Conservation (phyloP, 164 flowering plant genomes). For the Stephania cephalantha region DNA sequence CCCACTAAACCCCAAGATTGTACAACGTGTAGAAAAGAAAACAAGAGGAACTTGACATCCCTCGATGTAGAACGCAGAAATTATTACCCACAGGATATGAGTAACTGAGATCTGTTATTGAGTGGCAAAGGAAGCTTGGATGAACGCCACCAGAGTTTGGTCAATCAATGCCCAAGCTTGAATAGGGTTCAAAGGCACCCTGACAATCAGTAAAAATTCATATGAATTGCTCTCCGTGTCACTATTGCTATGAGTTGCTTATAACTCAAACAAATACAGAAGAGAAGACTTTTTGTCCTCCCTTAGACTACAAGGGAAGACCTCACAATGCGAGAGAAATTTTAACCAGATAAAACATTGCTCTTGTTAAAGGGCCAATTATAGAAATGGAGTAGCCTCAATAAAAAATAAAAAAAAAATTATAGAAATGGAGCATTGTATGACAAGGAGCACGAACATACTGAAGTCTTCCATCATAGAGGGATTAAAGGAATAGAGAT, state of each 20-base stretch:
- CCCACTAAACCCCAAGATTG: slow-evolving; percentile 14
- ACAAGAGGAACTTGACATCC: slow-evolving; percentile 8
- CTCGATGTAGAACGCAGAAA: slow-evolving; percentile 9
- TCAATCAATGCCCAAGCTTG: slow-evolving; percentile 87
- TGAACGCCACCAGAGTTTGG: slow-evolving; percentile 22
- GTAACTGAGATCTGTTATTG: slow-evolving; percentile 1
- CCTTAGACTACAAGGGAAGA: not conserved
- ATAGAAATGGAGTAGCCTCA: not conserved
- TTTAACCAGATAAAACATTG: not conserved
- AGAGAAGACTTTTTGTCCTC: no score
- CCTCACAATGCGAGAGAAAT: not conserved
- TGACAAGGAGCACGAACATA: not conserved
- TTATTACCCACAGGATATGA: not conserved
- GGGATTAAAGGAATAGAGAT: not conserved
- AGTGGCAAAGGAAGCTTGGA: slow-evolving; percentile 16
- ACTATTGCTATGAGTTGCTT: not conserved
- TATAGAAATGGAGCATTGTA: not conserved
- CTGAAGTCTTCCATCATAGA: not conserved
- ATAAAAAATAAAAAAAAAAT: not conserved
- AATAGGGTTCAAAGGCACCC: slow-evolving; percentile 74
- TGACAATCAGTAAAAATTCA: slow-evolving; percentile 34
- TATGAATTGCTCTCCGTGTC: slow-evolving; percentile 21
- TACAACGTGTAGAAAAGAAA: slow-evolving; percentile 9
- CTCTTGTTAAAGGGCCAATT: slow-evolving; percentile 9
- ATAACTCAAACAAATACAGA: not conserved